Conservation (phyloP, 2,329 filamentous ascomycete genomes). For the Paecilomyces sp. region DNA sequence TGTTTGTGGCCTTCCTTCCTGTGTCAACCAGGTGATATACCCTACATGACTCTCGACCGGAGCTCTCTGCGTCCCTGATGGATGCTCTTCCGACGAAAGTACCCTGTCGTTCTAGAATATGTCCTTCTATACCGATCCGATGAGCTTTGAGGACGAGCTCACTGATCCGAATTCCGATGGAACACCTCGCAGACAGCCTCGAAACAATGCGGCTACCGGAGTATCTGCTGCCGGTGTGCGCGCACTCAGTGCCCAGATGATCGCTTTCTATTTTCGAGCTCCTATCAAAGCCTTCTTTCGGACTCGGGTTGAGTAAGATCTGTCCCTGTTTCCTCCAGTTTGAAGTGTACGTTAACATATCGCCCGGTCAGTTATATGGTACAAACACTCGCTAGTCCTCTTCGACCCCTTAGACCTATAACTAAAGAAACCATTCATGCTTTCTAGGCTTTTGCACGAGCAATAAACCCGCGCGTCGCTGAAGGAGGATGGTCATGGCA, state of each 20-base stretch:
- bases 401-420: neutral
- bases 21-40: neutral
- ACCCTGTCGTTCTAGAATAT: slow-evolving; percentile 7
- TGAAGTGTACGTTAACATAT: slow-evolving; percentile 1
- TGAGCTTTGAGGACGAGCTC: slow-evolving; percentile 9
- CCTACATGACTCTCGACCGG: neutral
- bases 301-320: slow-evolving; percentile 74
- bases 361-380: slow-evolving; percentile 43
- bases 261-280: slow-evolving; percentile 86
- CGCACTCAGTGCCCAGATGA: slow-evolving; percentile 72
- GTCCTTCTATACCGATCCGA: slow-evolving; percentile 3
- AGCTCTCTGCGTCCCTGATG: slow-evolving; percentile 8
- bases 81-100: slow-evolving; percentile 7
- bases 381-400: slow-evolving; percentile 10
- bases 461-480: slow-evolving; percentile 50
- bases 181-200: slow-evolving; percentile 35
- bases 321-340: neutral
- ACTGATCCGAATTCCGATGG: slow-evolving; percentile 13
- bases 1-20: neutral
- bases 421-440: slow-evolving; percentile 5
- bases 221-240: slow-evolving; percentile 81
- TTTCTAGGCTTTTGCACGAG: slow-evolving; percentile 52
- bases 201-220: slow-evolving; percentile 58
- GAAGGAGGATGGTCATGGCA: slow-evolving; percentile 50
- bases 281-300: slow-evolving; percentile 91